Evolutionary conservation across 2,329 filamentous ascomycete species (phyloP), one percentile per base, ranked within the genome.

Genomic region (Arthrobotrys pseudoclavata): DNA sequence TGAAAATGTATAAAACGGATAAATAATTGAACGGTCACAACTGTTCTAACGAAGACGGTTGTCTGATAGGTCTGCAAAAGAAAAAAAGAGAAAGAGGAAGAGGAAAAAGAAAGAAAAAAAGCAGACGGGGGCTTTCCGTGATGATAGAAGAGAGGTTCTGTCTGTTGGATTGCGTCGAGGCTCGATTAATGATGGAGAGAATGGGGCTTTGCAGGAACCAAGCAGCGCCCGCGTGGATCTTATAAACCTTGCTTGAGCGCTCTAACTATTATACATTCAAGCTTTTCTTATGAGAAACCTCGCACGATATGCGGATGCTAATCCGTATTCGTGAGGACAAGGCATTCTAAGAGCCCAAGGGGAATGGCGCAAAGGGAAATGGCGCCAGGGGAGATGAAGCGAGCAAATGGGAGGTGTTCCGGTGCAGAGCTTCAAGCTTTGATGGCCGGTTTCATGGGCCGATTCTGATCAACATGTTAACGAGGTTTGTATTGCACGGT

Each of bases 211-310:
- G 72, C 72, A 40, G n/a, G 61, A 62, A 31, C 57, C 52, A 45
- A 61, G 47, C 72, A 76, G 55, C 57, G 72, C 72, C 72, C 47
- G 66, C 72, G 64, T 76, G 67, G 72, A 69, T 66, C 72, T 76
- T 69, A 64, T 76, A 76, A 70, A 66, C 63, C 57, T 64, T 68
- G 62, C 31, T 20, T 13, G 60, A 18, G 34, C n/a, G 24, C 29
- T 24, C 37, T 29, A 22, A 9, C 57, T 34, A 45, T 63, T 70
- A 70, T 45, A 70, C 45, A 60, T 48, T 60, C 66, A 69, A 61
- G 42, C 45, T 45, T 52, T 40, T 40, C 53, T 29, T 47, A 48
- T 57, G 18, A 42, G 55, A 45, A 7, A 18, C 45, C 48, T 71
- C 34, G 68, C 60, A 63, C 7, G 15, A 47, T 71, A 29, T 55